A percentile compares a stretch with the other conserved stretches of the same genome.
These are phyloP conservation scores for Zopfia rhizophila DNA, from an alignment of 2,329 filamentous ascomycete genomes.

Conservation along the genomic window DNA sequence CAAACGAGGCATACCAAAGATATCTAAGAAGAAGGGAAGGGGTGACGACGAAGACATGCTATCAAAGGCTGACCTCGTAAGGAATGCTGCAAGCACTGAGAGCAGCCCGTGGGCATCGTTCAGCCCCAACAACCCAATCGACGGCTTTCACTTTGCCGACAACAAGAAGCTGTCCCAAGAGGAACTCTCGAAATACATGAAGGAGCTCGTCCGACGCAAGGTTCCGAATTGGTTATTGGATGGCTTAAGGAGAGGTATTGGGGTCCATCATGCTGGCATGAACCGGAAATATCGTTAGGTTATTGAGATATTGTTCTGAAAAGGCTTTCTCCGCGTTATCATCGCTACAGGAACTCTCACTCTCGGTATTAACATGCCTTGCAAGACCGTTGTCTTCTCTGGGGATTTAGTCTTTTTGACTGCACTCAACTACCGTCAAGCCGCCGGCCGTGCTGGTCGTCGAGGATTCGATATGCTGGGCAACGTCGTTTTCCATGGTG, in stretches of 20 bases:
- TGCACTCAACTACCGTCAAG: constrained; percentile 80
- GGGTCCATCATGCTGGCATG: constrained; percentile 83
- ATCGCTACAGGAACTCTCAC: constrained; percentile 75
- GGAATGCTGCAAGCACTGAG: constrained; percentile 67
- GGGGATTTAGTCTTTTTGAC: constrained; percentile 79
- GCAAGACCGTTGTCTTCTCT: constrained; percentile 81
- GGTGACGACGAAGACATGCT: constrained; percentile 60
- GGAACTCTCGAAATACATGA: constrained; percentile 68
- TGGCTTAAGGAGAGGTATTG: constrained; percentile 74
- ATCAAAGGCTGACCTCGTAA: constrained; percentile 67
- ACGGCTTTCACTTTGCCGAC: constrained; percentile 74
- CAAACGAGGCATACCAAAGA: constrained; percentile 43
- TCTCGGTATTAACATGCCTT: constrained; percentile 67
- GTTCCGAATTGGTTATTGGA: constrained; percentile 66
- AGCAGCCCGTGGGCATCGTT: constrained; percentile 71
- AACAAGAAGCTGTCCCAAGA: constrained; percentile 65
- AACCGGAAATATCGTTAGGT: constrained; percentile 79
- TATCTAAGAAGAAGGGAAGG: constrained; percentile 55
- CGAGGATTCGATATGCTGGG: constrained; percentile 83
- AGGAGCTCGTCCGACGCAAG: constrained; percentile 62
- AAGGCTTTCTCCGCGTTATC: constrained; percentile 75
- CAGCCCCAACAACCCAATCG: constrained; percentile 71
- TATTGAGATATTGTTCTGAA: constrained; percentile 79
- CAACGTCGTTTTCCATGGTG: constrained; percentile 80
- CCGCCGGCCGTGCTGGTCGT: constrained; percentile 79